Evolutionary conservation across 139 green algal genomes (phyloP), one percentile per base, ranked within the genome.

Genomic region (Marvania coccoides): DNA sequence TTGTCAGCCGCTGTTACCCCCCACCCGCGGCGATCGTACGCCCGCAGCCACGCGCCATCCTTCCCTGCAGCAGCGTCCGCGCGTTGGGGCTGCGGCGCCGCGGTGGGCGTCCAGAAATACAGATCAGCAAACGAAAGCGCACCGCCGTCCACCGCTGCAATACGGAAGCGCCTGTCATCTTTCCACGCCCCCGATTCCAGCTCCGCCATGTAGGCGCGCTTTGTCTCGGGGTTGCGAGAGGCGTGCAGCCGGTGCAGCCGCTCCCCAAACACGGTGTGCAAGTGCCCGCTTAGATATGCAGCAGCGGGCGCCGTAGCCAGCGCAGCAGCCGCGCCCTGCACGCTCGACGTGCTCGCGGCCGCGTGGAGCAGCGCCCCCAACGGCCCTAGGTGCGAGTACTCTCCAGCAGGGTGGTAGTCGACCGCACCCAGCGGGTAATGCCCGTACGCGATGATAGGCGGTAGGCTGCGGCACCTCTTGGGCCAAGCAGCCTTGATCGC

Each of bases 141-240:
- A 29, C 71, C 71, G 7, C 55, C 42, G 61, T 88, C 81, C n/a
- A 78, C 15, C 3, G 69, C 69, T 24, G 67, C 28, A 47, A 74
- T 58, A 12, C 81, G 66, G 74, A 88, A 87, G 30, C 82, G 62
- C 8, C 84, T 60, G 58, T 76, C 74, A 38, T 85, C 71, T 60
- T 88, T 88, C 85, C 85, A 91, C 2, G 80, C 82, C 28, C 71
- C 72, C 23, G 72, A 70, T 54, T 87, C 85, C 58, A 88, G 63
- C 69, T 91, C 82, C 24, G 73, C 63, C 58, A 91, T 34, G 23
- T 62, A 36, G 12, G 71, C 73, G 47, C 54, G 45, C 28, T 13
- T 48, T n/a, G n/a, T n/a, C n/a, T n/a, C n/a, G 56, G 42, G n/a
- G 15, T 71, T 48, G 40, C 19, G 38, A 3, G 64, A 62, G 13